Evolutionary conservation across 2,329 filamentous ascomycete species (phyloP), one percentile per base, ranked within the genome.

Genomic region (Colletotrichum shisoi): DNA sequence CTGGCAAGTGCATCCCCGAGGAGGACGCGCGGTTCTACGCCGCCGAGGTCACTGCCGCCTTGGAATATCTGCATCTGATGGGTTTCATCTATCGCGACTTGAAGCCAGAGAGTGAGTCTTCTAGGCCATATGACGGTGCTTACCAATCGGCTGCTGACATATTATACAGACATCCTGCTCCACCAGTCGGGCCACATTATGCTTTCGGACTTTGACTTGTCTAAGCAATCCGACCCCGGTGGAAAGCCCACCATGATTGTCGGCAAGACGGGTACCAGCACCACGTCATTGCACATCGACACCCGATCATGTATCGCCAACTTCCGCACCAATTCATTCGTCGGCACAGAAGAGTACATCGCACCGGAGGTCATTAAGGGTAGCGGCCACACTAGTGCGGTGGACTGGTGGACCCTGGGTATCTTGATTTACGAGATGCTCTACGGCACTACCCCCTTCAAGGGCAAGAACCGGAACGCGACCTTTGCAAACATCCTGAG

Each of bases 181-280:
- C 95, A 99, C 78, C 95, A 99, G 79, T 98, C 95, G n/a, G 95
- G 95, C 17, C 95, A 99, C 79, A 99, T 99, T 73, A 99, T 99
- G 95, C 86, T 99, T 77, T 98, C 95, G 69, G 95, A 99, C 81
- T 99, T 99, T 79, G 95, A 99, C 79, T 81, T 99, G 69, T 97
- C 94, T 11, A 99, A 99, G 80, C 95, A 99, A 80, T 99, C 95
- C 7, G 95, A 96, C 71, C 90, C 92, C 17, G 95, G 94, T 75
- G 95, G 95, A 81, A 94, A 94, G 75, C 95, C 95, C 56, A 97
- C 94, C 27, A 98, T 99, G 94, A 97, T 99, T 74, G 86, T 97
- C 69, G 92, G 92, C 72, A 93, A 92, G 77, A 94, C 92, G 72
- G 94, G 94, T 60, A 90, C 93, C 45, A 94, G 93, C 62, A 91